Evolutionary conservation across 495 filamentous ascomycete species (phyloP).

Genomic region (Niebla homalea): DNA sequence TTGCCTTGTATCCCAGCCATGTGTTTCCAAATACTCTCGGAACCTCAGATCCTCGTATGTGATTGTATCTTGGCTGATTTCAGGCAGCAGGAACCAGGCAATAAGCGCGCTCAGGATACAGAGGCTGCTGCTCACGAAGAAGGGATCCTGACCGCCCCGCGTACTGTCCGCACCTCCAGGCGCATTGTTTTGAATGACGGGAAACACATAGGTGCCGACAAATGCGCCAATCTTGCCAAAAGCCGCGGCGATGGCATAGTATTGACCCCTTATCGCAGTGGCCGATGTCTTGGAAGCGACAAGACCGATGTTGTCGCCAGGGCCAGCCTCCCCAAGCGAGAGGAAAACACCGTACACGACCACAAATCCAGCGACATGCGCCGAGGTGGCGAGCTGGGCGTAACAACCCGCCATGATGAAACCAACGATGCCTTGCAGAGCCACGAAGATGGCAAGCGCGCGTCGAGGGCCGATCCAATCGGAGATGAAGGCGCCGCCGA

Average conservation of each 20-base stretch:
- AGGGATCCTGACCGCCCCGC: constrained; percentile 63
- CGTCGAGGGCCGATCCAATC: constrained; percentile 66
- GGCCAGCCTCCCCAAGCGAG: constrained; percentile 70
- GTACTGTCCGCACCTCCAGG: constrained; percentile 39
- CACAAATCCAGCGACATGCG: constrained; percentile 62
- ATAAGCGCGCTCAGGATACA: constrained; percentile 50
- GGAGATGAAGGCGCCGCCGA: constrained; percentile 57
- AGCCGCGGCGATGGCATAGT: constrained; percentile 82
- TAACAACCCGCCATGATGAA: constrained; percentile 80
- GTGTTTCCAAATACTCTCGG: constrained; percentile 47
- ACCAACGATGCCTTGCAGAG: constrained; percentile 60
- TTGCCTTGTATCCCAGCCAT: constrained; percentile 59
- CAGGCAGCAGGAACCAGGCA: constrained; percentile 44
- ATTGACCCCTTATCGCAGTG: constrained; percentile 76
- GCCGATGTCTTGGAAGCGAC: constrained; percentile 77
- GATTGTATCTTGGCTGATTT: constrained; percentile 65
- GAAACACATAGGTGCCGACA: constrained; percentile 74
- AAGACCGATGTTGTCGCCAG: constrained; percentile 84
- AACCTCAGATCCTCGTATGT: constrained; percentile 57
- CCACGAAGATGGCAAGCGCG: constrained; percentile 53
- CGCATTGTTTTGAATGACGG: constrained; percentile 51
- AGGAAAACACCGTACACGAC: constrained; percentile 71
- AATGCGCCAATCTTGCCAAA: constrained; percentile 81
- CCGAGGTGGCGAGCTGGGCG: constrained; percentile 41
- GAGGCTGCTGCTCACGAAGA: constrained; percentile 55